Percentiles rank a stretch among this genome's conserved stretches.
Evolutionary conservation across 2,329 filamentous ascomycete species (phyloP).

Genomic region (Sarocladium kiliense): DNA sequence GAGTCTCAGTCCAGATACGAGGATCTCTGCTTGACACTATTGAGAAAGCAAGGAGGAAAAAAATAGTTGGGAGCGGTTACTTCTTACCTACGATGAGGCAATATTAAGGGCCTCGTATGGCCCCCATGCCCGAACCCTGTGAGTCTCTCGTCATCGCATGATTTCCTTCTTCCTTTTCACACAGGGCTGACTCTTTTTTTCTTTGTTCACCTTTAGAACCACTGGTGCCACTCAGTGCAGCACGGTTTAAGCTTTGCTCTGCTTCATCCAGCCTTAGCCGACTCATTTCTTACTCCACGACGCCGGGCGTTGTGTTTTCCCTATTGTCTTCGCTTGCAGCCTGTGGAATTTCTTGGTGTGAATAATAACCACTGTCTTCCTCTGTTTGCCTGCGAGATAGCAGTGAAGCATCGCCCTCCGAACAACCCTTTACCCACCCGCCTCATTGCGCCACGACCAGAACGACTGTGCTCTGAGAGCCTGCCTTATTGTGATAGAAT

Average conservation of each 20-base stretch:
- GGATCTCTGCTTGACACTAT: not conserved
- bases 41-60: not conserved
- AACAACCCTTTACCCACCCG: not conserved
- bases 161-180: not conserved
- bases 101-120: not conserved
- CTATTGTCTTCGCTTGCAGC: not conserved
- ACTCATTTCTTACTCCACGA: not conserved
- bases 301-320: not conserved
- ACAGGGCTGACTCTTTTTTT: too few species aligned
- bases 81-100: not conserved
- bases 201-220: too few species aligned
- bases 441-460: not conserved
- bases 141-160: too few species aligned
- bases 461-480: not conserved
- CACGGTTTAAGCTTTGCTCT: too few species aligned
- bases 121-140: not conserved
- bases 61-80: not conserved
- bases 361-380: not conserved
- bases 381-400: not conserved
- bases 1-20: conserved; percentile 4
- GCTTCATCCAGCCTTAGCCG: not conserved
- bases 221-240: too few species aligned
- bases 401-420: conserved; percentile 5
- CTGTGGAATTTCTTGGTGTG: not conserved
- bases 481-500: not conserved